These are phyloP conservation scores for Hypholoma sublateritium DNA, from an alignment of 768 basidiomycete genomes.

Conservation along the genomic window DNA sequence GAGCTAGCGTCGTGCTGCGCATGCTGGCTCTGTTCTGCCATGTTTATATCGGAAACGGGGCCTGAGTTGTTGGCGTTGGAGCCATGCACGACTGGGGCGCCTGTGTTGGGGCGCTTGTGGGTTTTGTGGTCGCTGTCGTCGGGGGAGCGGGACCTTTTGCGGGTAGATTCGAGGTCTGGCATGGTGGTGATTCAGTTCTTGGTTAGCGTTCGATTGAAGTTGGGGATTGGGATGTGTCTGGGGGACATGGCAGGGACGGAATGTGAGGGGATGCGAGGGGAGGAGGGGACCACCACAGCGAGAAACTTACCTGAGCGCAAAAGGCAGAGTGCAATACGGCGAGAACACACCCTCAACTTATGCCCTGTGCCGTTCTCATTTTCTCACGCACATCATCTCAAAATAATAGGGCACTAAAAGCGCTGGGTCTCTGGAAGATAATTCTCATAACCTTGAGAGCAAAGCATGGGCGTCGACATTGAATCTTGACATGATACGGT, in stretches of 20 bases:
- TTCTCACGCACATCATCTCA: too few species aligned
- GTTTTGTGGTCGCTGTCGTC: slow-evolving; percentile 81
- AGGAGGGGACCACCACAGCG: slow-evolving; percentile 26
- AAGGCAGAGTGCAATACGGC: slow-evolving; percentile 8
- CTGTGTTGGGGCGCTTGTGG: slow-evolving; percentile 83
- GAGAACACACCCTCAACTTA: slow-evolving; percentile 10
- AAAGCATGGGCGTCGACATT: too few species aligned
- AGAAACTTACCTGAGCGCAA: slow-evolving; percentile 29
- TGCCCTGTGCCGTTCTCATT: neutral
- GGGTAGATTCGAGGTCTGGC: slow-evolving; percentile 84
- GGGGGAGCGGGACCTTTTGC: slow-evolving; percentile 86
- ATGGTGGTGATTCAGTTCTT: slow-evolving; percentile 62
- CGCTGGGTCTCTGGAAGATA: too few species aligned
- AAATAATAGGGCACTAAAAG: too few species aligned
- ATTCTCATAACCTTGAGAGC: too few species aligned
- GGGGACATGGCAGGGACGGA: slow-evolving; percentile 46
- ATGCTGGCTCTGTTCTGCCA: slow-evolving; percentile 52
- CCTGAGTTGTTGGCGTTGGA: slow-evolving; percentile 48
- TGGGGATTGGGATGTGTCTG: slow-evolving; percentile 34
- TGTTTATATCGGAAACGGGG: slow-evolving; percentile 60
- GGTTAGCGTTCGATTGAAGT: slow-evolving; percentile 24
- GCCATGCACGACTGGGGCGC: slow-evolving; percentile 68
- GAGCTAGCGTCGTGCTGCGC: slow-evolving; percentile 55
- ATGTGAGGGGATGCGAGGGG: slow-evolving; percentile 65
- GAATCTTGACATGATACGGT: too few species aligned